Evolutionary conservation across 495 filamentous ascomycete species (phyloP).

Genomic region (Penicillium lividum): DNA sequence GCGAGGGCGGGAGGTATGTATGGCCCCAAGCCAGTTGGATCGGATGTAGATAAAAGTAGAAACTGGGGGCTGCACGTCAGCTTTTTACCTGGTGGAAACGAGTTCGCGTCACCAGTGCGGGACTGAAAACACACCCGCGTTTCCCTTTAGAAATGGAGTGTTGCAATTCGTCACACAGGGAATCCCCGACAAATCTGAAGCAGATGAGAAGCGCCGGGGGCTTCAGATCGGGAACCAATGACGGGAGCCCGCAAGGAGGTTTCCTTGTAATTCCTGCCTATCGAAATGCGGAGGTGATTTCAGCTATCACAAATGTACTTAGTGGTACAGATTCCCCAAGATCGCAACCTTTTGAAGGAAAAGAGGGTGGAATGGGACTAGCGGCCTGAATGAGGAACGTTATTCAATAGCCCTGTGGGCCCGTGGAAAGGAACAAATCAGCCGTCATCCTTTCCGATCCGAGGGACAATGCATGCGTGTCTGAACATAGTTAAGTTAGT

Average conservation of each 20-base stretch:
- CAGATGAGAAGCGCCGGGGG: constrained; percentile 34
- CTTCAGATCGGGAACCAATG: constrained; percentile 31
- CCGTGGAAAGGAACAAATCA: constrained; percentile 19
- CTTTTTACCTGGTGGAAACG: constrained; percentile 12
- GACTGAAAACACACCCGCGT: constrained; percentile 18
- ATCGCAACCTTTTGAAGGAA: constrained; percentile 1
- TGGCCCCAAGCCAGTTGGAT: constrained; percentile 3
- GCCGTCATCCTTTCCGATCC: constrained; percentile 15
- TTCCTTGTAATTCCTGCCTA: constrained; percentile 23
- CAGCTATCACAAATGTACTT: constrained; percentile 5
- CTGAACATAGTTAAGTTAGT: constrained; percentile 20
- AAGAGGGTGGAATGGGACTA: constrained; percentile 3
- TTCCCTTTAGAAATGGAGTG: constrained; percentile 16
- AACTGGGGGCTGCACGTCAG: constrained; percentile 21
- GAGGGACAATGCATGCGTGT: constrained; percentile 20
- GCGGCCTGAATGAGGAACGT: constrained; percentile 5
- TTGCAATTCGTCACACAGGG: constrained; percentile 26
- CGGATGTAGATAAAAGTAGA: not conserved
- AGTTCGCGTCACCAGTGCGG: constrained; percentile 19
- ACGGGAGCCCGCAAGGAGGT: constrained; percentile 21
- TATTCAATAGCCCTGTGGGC: constrained; percentile 22
- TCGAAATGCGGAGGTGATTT: constrained; percentile 6
- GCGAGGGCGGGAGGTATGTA: constrained; percentile 5
- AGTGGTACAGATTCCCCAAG: constrained; percentile 1
- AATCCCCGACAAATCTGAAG: constrained; percentile 25